Evolutionary conservation across 192 early-diverging fungal species (phyloP).

Genomic region (Podila minutissima): DNA sequence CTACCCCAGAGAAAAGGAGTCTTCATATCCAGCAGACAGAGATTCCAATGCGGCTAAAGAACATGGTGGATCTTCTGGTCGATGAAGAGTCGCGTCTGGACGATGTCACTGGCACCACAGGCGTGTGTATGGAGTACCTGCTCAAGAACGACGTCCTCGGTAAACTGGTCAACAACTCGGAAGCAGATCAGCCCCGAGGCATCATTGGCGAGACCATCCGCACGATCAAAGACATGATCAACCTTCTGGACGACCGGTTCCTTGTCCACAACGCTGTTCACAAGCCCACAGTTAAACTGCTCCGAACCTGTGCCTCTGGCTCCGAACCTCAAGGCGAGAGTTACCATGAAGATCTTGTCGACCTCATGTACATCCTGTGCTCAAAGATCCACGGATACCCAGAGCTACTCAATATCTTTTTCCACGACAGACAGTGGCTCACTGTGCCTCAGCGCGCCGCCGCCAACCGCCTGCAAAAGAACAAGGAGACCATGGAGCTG

Average conservation of each 20-base stretch:
- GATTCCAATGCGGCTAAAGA: constrained; percentile 76
- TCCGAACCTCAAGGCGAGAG: constrained; percentile 56
- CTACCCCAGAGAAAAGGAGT: constrained; percentile 40
- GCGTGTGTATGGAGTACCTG: constrained; percentile 91
- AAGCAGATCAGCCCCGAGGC: constrained; percentile 80
- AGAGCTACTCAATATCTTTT: constrained; percentile 79
- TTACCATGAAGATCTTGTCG: constrained; percentile 72
- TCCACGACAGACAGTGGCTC: constrained; percentile 73
- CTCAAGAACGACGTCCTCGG: constrained; percentile 85
- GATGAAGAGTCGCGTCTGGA: constrained; percentile 86
- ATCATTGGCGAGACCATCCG: constrained; percentile 83
- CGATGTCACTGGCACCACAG: constrained; percentile 70
- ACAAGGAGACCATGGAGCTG: constrained; percentile 42
- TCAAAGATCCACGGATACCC: constrained; percentile 84
- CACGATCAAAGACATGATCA: constrained; percentile 82
- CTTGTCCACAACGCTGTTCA: constrained; percentile 92
- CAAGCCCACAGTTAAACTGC: constrained; percentile 81
- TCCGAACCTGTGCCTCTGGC: constrained; percentile 72
- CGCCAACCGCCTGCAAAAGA: constrained; percentile 31
- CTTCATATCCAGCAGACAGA: constrained; percentile 75
- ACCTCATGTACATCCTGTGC: constrained; percentile 81
- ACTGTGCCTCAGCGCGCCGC: constrained; percentile 60
- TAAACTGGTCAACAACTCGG: constrained; percentile 80
- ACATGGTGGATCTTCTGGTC: constrained; percentile 89
- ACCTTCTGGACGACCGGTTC: constrained; percentile 87